A percentile compares a stretch with the other conserved stretches of the same genome.
Conservation (phyloP, 1,284 basidiomycete species). For the Erythrobasidium hasegawianum region DNA sequence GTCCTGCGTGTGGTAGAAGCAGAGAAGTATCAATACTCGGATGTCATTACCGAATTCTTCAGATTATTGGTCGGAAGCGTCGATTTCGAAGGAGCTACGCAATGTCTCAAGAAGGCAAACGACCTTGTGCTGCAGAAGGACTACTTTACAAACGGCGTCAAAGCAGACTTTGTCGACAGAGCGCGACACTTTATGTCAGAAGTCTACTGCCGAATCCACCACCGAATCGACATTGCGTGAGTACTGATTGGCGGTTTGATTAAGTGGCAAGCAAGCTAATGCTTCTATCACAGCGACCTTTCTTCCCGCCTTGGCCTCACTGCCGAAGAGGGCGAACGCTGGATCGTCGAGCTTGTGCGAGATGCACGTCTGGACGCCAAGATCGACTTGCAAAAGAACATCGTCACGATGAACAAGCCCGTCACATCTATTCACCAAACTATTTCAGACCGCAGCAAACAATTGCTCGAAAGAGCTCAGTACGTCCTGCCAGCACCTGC, state of each 20-base stretch:
- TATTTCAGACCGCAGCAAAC: constrained; percentile 30
- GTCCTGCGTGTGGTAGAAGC: constrained; percentile 85
- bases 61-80: constrained; percentile 91
- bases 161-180: constrained; percentile 91
- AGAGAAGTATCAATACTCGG: constrained; percentile 91
- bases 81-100: constrained; percentile 72
- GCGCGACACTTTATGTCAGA: constrained; percentile 92
- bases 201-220: constrained; percentile 95
- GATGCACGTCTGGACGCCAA: constrained; percentile 97
- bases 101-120: constrained; percentile 51
- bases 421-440: constrained; percentile 32
- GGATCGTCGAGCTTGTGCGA: constrained; percentile 97
- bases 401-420: constrained; percentile 33
- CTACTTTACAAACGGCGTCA: constrained; percentile 88
- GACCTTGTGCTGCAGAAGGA: constrained; percentile 82
- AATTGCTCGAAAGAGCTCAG: constrained; percentile 31
- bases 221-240: constrained; percentile 88
- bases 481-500: constrained; percentile 28
- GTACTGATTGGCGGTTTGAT: constrained; percentile 47
- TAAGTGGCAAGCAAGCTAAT: background rate
- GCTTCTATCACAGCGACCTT: constrained; percentile 61
- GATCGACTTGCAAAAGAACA: constrained; percentile 83
- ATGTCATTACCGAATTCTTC: constrained; percentile 89
- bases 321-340: constrained; percentile 92
- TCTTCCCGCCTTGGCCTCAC: constrained; percentile 88